Evolutionary conservation across 139 green algal genomes (phyloP), one percentile per base, ranked within the genome.

Genomic region (Coelastrella sp.): DNA sequence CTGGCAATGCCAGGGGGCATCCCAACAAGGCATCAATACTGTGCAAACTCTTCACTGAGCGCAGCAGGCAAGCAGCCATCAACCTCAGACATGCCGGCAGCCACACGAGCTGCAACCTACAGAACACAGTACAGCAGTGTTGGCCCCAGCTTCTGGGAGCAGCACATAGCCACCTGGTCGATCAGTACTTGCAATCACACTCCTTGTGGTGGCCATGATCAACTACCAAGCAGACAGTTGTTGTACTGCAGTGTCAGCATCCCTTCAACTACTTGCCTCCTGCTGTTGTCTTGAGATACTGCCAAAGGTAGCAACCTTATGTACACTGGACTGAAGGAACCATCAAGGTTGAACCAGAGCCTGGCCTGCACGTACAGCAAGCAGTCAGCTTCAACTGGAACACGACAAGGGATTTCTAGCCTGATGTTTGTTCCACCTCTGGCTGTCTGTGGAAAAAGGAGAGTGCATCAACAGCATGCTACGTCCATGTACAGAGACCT

Each of bases 301-400:
- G 37, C 50, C 15, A 79, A 23, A 9, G 84, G 13, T 21, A 79
- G 11, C 7, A 85, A 21, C 27, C 75, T 32, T 15, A 89, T 34
- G 4, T 78, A 83, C 23, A 85, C 41, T 7, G 63, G 57, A 15
- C 51, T 69, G 8, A 67, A 25, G 32, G 41, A 6, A 4, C 40
- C 51, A 67, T 89, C 81, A 34, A 87, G 34, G 75, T 87, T 89
- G 17, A 89, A 73, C 74, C 81, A 89, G 25, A 87, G 68, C 34
- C 50, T 35, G 23, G 27, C 64, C 63, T 85, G 78, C 67, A 76
- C 7, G 17, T 37, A 76, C 13, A 35, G 40, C 40, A 27, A 32
- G 53, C 19, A n/a, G n/a, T n/a, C n/a, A n/a, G n/a, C n/a, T 67
- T 1, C 17, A 40, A 50, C 37, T 8, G 66, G 35, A 32, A 4